Base-by-base conservation (phyloP, 2,329 filamentous ascomycete species). In the Drechslerella dactyloides region DNA sequence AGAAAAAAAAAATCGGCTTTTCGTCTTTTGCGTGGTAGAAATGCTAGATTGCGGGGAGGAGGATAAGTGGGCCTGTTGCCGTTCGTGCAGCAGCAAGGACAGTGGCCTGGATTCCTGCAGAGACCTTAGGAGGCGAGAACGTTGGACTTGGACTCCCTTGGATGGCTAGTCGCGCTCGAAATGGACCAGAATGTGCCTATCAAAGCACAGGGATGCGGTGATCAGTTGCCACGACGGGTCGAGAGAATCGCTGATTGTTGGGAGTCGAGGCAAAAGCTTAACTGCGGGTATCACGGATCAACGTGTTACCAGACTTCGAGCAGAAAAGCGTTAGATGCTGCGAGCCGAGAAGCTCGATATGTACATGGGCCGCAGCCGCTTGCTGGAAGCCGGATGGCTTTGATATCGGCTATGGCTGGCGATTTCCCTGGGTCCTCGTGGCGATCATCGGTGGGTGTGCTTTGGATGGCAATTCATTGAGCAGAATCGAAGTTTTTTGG, bases 11-110 rank as follows among this genome's bases (percentile, higher is more conserved):
- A 3, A 3, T 48, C 19, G 19, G 19, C 44, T 4, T 48, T 48
- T 57, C 42, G 42, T 30, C 54, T 69, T 63, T 56, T 24, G 51
- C 30, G 44, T 33, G 37, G 42, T 55, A 37, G 50, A 33, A 23
- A 37, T 8, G 24, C 51, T 61, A 51, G 61, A 59, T 64, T 70
- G 66, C 66, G 58, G 53, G 59, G 66, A 59, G 30, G 61, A 52
- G 52, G 66, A 48, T 64, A 54, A 54, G 57, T 59, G 54, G 58
- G 58, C 58, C 59, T 64, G 66, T 54, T 27, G 46, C 54, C n/a
- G 24, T 61, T 60, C 64, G 51, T 50, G 59, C 59, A 54, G 66
- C 58, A 60, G 54, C 46, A 46, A 40, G 59, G 52, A 61, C 42
- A 48, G 54, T 42, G 48, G 46, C 48, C 54, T 70, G 51, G 64